Conservation (phyloP, 2,329 filamentous ascomycete genomes). For the Fusarium secorum region DNA sequence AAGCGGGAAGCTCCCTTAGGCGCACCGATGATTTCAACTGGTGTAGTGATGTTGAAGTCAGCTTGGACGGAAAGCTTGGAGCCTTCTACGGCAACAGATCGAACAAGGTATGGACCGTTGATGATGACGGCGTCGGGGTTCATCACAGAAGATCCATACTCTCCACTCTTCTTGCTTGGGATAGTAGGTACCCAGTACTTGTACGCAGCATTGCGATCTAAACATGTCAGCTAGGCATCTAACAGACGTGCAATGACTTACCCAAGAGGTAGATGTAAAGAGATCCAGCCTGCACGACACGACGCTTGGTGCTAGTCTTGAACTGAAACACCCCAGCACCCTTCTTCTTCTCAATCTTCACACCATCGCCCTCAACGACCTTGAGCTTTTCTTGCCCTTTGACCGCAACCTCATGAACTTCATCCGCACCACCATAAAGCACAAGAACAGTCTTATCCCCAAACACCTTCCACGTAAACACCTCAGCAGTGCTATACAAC, state of each 20-base stretch:
- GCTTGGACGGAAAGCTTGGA: constrained; percentile 69
- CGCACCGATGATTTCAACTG: constrained; percentile 73
- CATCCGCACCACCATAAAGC: constrained; percentile 68
- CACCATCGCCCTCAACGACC: constrained; percentile 41
- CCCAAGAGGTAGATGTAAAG: constrained; percentile 53
- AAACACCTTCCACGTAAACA: constrained; percentile 74
- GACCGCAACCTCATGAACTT: constrained; percentile 69
- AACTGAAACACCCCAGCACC: constrained; percentile 44
- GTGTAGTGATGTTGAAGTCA: constrained; percentile 75
- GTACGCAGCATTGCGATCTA: constrained; percentile 70
- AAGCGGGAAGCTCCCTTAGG: constrained; percentile 57
- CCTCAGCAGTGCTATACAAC: constrained; percentile 74
- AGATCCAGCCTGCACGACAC: constrained; percentile 47
- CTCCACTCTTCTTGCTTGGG: constrained; percentile 42
- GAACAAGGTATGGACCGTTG: constrained; percentile 70
- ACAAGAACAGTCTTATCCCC: constrained; percentile 66
- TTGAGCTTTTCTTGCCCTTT: constrained; percentile 33
- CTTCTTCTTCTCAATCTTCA: constrained; percentile 34
- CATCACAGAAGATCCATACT: constrained; percentile 49
- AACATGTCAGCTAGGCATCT: not conserved
- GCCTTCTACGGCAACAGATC: constrained; percentile 64
- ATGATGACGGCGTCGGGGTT: constrained; percentile 54
- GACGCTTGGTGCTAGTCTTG: constrained; percentile 41
- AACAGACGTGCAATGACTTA: constrained; percentile 16
- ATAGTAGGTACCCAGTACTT: constrained; percentile 73